A percentile compares a stretch with the other conserved stretches of the same genome.
Evolutionary conservation across 495 filamentous ascomycete species (phyloP).

Genomic region (Penicillium odoratum): DNA sequence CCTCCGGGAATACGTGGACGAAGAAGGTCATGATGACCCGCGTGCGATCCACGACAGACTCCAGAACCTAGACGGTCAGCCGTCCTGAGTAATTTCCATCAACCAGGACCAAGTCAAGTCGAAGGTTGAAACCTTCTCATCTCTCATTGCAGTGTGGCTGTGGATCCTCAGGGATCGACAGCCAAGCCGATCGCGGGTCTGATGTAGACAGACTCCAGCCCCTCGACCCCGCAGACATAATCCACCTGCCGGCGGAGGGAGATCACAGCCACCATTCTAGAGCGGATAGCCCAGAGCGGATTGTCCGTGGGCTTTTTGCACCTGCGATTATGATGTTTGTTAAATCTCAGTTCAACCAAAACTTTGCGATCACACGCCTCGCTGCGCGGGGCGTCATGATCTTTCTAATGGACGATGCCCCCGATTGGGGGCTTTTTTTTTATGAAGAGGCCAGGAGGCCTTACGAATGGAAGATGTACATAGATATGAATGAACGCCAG

Average conservation of each 20-base stretch:
- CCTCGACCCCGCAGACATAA: neutral
- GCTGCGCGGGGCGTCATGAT: neutral
- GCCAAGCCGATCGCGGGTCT: slow-evolving; percentile 6
- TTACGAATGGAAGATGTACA: slow-evolving; percentile 1
- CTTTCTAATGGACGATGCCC: neutral
- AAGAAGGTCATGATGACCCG: slow-evolving; percentile 39
- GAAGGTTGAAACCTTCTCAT: neutral
- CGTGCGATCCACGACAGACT: slow-evolving; percentile 34
- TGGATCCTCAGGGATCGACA: slow-evolving; percentile 17
- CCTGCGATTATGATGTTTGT: neutral
- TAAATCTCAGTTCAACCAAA: neutral
- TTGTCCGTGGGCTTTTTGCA: neutral
- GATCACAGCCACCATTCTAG: neutral
- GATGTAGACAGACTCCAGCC: neutral
- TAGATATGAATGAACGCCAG: slow-evolving; percentile 5
- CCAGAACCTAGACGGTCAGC: slow-evolving; percentile 40
- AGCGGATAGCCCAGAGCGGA: slow-evolving; percentile 1
- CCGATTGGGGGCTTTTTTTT: neutral
- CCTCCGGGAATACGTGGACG: slow-evolving; percentile 40
- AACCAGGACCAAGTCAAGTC: neutral
- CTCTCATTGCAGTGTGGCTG: neutral
- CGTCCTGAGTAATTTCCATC: slow-evolving; percentile 24
- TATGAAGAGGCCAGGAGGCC: neutral
- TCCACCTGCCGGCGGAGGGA: neutral
- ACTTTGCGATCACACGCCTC: neutral